Conservation (phyloP, 106 monocot species). For the Hemerocallis citrina region DNA sequence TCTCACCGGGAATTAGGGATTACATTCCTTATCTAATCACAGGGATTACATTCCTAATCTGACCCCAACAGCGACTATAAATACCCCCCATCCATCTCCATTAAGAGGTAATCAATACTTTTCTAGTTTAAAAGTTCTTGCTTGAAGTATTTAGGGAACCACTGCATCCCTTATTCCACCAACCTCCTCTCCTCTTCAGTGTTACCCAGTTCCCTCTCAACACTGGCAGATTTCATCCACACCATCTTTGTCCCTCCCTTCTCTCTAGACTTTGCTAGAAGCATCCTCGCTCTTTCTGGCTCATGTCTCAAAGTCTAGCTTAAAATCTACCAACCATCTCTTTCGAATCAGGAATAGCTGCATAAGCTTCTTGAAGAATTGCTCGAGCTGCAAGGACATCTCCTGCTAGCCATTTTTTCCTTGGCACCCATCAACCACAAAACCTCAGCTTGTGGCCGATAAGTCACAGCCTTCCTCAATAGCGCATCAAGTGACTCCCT, state of each 20-base stretch:
- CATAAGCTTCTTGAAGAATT: conserved; percentile 92
- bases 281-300: conserved; percentile 84
- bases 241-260: conserved; percentile 91
- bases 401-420: conserved; percentile 89
- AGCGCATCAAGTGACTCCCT: conserved; percentile 83
- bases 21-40: too few species aligned
- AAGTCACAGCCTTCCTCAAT: conserved; percentile 75
- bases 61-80: conserved; percentile 97
- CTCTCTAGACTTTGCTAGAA: conserved; percentile 83
- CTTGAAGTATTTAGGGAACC: conserved; percentile 78
- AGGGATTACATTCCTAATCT: too few species aligned
- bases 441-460: conserved; percentile 86
- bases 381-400: conserved; percentile 83
- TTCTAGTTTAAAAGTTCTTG: too few species aligned
- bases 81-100: too few species aligned
- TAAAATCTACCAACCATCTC: conserved; percentile 94
- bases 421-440: conserved; percentile 98
- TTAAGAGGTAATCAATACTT: too few species aligned
- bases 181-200: conserved; percentile 56
- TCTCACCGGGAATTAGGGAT: too few species aligned
- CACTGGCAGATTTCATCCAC: conserved; percentile 94
- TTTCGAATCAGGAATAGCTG: conserved; percentile 86
- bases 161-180: conserved; percentile 66
- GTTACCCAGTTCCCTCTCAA: conserved; percentile 83
- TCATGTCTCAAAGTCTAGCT: conserved; percentile 97